Evolutionary conservation across 768 basidiomycete species (phyloP), one percentile per base, ranked within the genome.

Genomic region (Clitopilus hobsonii): DNA sequence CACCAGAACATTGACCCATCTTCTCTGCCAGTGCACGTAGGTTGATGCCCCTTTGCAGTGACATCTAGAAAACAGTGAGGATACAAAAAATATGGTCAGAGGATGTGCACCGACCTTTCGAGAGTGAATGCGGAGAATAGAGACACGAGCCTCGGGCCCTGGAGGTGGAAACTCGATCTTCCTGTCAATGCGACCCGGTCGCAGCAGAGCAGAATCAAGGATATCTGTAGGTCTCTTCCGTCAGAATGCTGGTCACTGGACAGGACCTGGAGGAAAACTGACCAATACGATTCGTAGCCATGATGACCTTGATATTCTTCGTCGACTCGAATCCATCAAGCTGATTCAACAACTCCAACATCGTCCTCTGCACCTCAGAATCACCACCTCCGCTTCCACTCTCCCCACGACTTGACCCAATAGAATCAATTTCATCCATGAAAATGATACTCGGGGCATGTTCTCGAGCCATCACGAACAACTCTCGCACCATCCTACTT

Each of bases 161-260:
- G 96, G 96, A 26, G 97, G 96, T 14, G 96, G 96, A 75, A 99
- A 98, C 70, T 99, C 96, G 61, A 99, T 99, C 76, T 98, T 98
- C 54, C 80, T 73, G 62, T 98, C 95, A 61, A 98, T 97, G 65
- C 95, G 92, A 28, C 95, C 95, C 3, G 95, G 94, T 48, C 95
- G 85, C 16, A 98, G 79, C 23, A 98, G 78, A 0, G 96, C 95
- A 52, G 91, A 85, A 69, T 98, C 95, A 58, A 98, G 81, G 59
- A 98, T 97, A 71, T 98, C 95, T 90, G 29, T 54, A 22, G 29
- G 5, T 14, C 18, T n/a, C 16, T 38, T 49, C 45, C 30, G 51
- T 7, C 18, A 26, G 26, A 47, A 11, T 47, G 26, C n/a, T n/a
- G n/a, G n/a, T n/a, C n/a, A n/a, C n/a, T n/a, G 6, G 6, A 32